A percentile compares a stretch with the other conserved stretches of the same genome.
phyloP scores from a whole-genome alignment of 2,329 filamentous ascomycete genomes.

The Trichophaea hybrida region DNA sequence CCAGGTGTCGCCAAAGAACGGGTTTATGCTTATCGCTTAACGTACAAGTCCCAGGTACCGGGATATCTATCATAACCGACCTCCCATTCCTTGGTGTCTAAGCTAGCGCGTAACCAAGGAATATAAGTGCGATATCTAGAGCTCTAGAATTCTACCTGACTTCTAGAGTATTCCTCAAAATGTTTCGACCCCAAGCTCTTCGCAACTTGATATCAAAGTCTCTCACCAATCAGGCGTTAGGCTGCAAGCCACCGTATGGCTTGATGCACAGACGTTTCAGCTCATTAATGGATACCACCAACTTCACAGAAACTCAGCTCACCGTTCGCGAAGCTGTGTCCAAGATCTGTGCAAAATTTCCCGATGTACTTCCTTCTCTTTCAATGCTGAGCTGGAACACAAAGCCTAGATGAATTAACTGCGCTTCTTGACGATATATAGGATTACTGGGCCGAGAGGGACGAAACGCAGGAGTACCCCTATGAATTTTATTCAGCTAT shows the following conservation, averaged over 20 bases:
- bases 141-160: neutral
- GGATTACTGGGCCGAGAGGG: slow-evolving; percentile 61
- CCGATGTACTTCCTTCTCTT: slow-evolving; percentile 36
- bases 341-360: slow-evolving; percentile 55
- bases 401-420: neutral
- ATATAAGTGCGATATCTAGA: neutral
- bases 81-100: neutral
- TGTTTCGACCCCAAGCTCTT: neutral
- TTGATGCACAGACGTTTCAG: neutral
- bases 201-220: neutral
- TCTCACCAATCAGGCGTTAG: neutral
- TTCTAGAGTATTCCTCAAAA: neutral
- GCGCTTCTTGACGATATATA: slow-evolving; percentile 8
- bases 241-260: neutral
- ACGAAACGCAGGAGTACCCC: slow-evolving; percentile 56
- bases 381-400: neutral
- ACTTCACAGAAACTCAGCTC: slow-evolving; percentile 59
- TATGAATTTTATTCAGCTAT: slow-evolving; percentile 61
- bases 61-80: neutral
- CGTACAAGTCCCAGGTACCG: neutral
- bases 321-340: slow-evolving; percentile 55
- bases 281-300: slow-evolving; percentile 53
- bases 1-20: no score
- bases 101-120: neutral
- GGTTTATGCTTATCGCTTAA: neutral